Percentiles rank a stretch among this genome's conserved stretches.
These are phyloP conservation scores for Opeltia flavorubescens DNA, from an alignment of 495 filamentous ascomycete genomes.

Conservation along the genomic window DNA sequence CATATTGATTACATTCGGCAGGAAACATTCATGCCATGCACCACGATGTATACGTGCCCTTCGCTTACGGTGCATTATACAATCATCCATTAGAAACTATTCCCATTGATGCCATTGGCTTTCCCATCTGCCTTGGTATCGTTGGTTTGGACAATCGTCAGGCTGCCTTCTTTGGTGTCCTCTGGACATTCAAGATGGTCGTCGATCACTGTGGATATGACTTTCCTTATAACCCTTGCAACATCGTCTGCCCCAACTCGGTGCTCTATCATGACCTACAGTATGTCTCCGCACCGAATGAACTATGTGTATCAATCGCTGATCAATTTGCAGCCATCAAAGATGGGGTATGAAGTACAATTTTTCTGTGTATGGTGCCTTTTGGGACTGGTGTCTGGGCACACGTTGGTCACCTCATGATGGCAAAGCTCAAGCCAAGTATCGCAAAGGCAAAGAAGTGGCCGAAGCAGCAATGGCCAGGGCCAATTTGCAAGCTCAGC, in stretches of 20 bases:
- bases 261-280: slow-evolving; percentile 94
- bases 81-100: slow-evolving; percentile 89
- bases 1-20: background rate
- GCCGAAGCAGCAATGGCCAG: slow-evolving; percentile 2
- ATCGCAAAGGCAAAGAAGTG: slow-evolving; percentile 1
- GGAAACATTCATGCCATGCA: slow-evolving; percentile 76
- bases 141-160: slow-evolving; percentile 65
- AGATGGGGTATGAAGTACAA: slow-evolving; percentile 74
- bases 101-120: slow-evolving; percentile 77
- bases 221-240: slow-evolving; percentile 90
- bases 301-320: background rate
- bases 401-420: slow-evolving; percentile 54
- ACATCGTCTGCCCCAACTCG: slow-evolving; percentile 83
- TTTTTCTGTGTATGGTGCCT: slow-evolving; percentile 66
- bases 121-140: slow-evolving; percentile 65
- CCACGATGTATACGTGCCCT: slow-evolving; percentile 91
- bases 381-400: slow-evolving; percentile 59
- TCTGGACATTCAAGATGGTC: slow-evolving; percentile 84
- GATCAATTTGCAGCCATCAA: slow-evolving; percentile 38
- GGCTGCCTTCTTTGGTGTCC: slow-evolving; percentile 71
- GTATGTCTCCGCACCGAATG: background rate
- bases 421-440: slow-evolving; percentile 8
- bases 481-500: background rate
- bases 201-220: slow-evolving; percentile 94
- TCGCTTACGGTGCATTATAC: slow-evolving; percentile 93